phyloP scores from a whole-genome alignment of 768 basidiomycete species.

The Pholiota microspora region DNA sequence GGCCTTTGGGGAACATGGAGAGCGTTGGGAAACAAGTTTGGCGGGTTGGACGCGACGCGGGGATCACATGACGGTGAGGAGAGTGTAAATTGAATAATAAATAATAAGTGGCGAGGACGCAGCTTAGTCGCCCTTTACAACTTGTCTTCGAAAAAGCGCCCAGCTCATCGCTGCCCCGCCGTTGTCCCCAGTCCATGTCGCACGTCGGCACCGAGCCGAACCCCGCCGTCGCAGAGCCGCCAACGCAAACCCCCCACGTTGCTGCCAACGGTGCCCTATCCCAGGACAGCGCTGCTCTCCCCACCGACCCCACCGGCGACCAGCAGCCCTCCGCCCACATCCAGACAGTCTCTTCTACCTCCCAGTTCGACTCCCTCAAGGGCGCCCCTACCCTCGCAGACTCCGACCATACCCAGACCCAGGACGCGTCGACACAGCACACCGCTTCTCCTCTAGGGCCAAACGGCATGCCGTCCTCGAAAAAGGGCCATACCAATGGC shows the following conservation, averaged over 20 bases:
- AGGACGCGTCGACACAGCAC: slow-evolving; percentile 25
- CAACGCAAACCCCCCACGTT: not conserved
- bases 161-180: not conserved
- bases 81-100: slow-evolving; percentile 1
- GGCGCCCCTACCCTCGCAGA: slow-evolving; percentile 15
- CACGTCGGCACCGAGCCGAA: slow-evolving; percentile 3
- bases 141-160: slow-evolving; percentile 1
- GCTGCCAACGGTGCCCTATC: slow-evolving; percentile 2
- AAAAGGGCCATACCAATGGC: slow-evolving; percentile 16
- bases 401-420: slow-evolving; percentile 24
- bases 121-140: not conserved
- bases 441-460: slow-evolving; percentile 10
- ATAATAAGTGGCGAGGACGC: not conserved
- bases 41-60: slow-evolving; percentile 17
- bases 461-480: slow-evolving; percentile 13
- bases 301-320: slow-evolving; percentile 12
- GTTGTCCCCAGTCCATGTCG: slow-evolving; percentile 9
- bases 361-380: slow-evolving; percentile 16
- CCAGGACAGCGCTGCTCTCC: not conserved
- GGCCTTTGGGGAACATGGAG: slow-evolving; percentile 46
- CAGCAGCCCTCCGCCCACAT: slow-evolving; percentile 8
- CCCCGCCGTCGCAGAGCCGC: not conserved
- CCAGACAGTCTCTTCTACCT: slow-evolving; percentile 2
- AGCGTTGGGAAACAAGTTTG: not conserved
- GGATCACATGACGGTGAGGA: slow-evolving; percentile 22